Percentiles rank a stretch among this genome's conserved stretches.
Evolutionary conservation across 2,329 filamentous ascomycete genomes (phyloP).

Genomic region (Ophiocordyceps unilateralis): DNA sequence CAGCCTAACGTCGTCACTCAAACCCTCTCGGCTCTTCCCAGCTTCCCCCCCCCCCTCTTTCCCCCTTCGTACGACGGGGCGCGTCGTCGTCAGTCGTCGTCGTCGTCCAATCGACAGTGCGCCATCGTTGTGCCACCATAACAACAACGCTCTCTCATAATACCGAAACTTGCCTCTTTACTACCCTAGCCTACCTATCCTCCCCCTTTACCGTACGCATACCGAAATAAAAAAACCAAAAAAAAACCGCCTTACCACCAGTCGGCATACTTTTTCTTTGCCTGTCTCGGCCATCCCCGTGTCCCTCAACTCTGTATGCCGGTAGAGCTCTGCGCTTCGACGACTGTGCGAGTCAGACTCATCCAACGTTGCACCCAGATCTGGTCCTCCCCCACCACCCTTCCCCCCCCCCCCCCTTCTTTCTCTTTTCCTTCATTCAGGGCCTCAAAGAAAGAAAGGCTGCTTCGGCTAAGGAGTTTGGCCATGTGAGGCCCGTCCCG

Average conservation of each 20-base stretch:
- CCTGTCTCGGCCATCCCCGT: neutral
- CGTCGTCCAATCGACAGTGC: neutral
- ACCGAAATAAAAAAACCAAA: no score
- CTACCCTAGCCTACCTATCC: no score
- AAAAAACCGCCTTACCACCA: no score
- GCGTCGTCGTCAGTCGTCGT: neutral
- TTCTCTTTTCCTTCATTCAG: neutral
- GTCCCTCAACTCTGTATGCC: neutral
- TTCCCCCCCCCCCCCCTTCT: neutral
- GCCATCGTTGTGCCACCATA: slow-evolving; percentile 1
- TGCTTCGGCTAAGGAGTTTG: neutral
- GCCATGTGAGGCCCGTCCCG: neutral
- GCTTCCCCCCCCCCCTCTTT: neutral
- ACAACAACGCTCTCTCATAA: neutral
- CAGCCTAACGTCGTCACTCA: no score
- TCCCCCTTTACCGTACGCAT: no score
- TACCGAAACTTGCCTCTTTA: no score
- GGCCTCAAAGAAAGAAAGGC: neutral
- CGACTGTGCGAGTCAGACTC: neutral
- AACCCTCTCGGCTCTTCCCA: neutral
- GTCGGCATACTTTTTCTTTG: no score
- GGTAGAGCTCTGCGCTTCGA: neutral
- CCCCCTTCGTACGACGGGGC: neutral
- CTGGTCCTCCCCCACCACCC: neutral
- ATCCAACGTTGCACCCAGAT: neutral